These are phyloP conservation scores for Pecoramyces ruminantium DNA, from an alignment of 192 early-diverging fungal genomes.

Conservation along the genomic window DNA sequence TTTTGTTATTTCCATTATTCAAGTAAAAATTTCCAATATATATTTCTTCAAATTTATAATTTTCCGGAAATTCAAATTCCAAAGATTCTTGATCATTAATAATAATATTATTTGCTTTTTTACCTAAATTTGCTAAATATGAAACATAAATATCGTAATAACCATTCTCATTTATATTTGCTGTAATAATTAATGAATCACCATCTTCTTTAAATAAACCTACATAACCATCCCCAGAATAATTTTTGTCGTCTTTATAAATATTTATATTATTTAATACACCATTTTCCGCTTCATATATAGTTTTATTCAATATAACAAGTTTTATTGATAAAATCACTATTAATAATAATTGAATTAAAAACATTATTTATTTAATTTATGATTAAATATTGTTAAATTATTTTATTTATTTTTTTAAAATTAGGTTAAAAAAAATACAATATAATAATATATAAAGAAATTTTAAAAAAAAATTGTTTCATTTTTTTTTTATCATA, in stretches of 20 bases:
- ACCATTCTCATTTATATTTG: background rate
- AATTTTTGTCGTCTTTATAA: background rate
- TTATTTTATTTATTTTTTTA: no score
- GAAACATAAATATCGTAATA: background rate
- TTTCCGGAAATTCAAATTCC: background rate
- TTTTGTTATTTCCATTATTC: background rate
- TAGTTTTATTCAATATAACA: background rate
- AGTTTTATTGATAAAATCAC: background rate
- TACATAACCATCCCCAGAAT: background rate
- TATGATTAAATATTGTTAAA: no score
- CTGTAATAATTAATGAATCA: background rate
- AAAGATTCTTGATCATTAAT: background rate
- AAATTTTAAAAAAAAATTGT: no score
- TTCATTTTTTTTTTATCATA: no score
- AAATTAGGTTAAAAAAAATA: no score
- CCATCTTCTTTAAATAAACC: background rate
- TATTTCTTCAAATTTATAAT: background rate
- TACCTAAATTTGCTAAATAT: background rate
- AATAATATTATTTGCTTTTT: background rate
- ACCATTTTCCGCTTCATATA: background rate
- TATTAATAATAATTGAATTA: background rate
- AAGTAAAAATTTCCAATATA: background rate
- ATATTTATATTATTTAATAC: background rate
- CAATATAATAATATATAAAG: no score
- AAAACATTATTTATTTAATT: no score